Conservation (phyloP, 176 grass and related monocot genomes). For the Carex pumila region DNA sequence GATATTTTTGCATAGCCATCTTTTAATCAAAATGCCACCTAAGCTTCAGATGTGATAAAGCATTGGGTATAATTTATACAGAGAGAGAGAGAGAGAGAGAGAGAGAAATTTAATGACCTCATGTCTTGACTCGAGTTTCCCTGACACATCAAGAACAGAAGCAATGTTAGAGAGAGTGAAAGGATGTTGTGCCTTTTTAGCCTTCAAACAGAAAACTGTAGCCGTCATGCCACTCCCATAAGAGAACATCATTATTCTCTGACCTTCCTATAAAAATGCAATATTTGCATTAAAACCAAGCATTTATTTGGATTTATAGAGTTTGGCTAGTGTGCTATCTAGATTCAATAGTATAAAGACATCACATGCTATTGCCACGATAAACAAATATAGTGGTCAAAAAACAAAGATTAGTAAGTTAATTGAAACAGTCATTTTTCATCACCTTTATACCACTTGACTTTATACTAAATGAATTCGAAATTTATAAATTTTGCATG, state of each 20-base stretch:
- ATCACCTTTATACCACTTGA: no score
- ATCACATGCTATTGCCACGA: no score
- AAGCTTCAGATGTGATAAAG: no score
- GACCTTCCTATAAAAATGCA: conserved; percentile 36
- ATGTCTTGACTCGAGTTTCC: conserved; percentile 79
- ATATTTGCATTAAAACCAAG: conserved; percentile 11
- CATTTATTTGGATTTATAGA: not conserved
- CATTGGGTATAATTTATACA: no score
- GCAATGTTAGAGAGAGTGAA: conserved; percentile 79
- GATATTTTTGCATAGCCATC: not conserved
- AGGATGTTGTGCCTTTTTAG: conserved; percentile 55
- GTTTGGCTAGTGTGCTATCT: no score
- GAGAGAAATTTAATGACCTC: conserved; percentile 33
- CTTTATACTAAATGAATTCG: no score
- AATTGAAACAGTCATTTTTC: no score
- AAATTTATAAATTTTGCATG: no score
- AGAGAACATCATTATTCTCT: conserved; percentile 97
- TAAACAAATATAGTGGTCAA: no score
- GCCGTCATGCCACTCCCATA: conserved; percentile 94
- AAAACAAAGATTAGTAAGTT: no score
- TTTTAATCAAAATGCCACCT: not conserved
- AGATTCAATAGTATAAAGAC: no score
- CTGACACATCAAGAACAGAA: conserved; percentile 49
- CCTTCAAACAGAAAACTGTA: conserved; percentile 81
- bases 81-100: no score